A percentile compares a stretch with the other conserved stretches of the same genome.
Evolutionary conservation across 371 early-diverging fungal genomes (phyloP).

Genomic region (Blakeslea trispora): DNA sequence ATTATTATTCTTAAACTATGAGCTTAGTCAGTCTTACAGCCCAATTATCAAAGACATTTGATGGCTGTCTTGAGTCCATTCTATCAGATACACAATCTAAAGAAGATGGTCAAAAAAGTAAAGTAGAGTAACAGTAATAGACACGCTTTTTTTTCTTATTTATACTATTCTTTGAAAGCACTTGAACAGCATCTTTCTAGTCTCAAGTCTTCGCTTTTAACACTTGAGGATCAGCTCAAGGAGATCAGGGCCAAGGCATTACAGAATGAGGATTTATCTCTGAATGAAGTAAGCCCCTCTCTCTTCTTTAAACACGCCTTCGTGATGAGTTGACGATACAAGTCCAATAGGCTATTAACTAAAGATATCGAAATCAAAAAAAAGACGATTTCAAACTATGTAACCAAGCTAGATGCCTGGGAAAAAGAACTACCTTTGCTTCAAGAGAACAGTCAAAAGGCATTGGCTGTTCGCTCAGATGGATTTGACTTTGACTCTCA

Average conservation of each 20-base stretch:
- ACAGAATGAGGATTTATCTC: constrained; percentile 25
- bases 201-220: constrained; percentile 26
- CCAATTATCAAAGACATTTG: constrained; percentile 29
- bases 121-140: too few species aligned
- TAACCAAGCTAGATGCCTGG: constrained; percentile 26
- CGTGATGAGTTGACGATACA: background rate
- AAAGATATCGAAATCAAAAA: constrained; percentile 33
- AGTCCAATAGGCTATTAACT: constrained; percentile 25
- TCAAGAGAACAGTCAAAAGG: constrained; percentile 17
- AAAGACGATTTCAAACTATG: constrained; percentile 22
- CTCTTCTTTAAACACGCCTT: background rate
- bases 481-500: constrained; percentile 25
- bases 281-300: constrained; percentile 28
- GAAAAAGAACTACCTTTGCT: constrained; percentile 21
- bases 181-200: constrained; percentile 14
- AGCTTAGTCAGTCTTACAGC: constrained; percentile 18
- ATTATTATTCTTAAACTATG: background rate
- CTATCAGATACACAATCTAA: constrained; percentile 28
- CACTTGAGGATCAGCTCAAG: constrained; percentile 31
- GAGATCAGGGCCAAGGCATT: constrained; percentile 34
- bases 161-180: too few species aligned
- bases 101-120: constrained; percentile 18
- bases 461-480: constrained; percentile 13
- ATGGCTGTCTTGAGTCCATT: constrained; percentile 35
- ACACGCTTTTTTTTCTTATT: too few species aligned